Base-by-base conservation (phyloP, 2,329 filamentous ascomycete genomes). In the Colletotrichum sp. region DNA sequence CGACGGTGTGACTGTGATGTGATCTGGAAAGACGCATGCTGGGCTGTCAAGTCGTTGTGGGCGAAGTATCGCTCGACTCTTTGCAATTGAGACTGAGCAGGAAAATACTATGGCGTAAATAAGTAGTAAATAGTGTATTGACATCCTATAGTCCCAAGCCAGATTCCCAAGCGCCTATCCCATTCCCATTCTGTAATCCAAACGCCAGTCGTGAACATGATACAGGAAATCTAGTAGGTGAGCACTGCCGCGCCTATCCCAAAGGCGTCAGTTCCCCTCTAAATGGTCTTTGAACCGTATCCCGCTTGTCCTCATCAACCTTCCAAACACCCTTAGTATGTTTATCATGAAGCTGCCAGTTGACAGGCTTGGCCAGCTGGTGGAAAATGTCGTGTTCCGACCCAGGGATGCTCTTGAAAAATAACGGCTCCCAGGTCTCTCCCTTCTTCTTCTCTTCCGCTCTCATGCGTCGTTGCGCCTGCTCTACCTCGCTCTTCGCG, bases 401-500 rank as follows among this genome's bases (percentile, higher is more conserved):
- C 4, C 79, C 82, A 3, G 71, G 63, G 8, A 72, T 49, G 69
- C 79, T 83, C 59, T 75, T 73, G 72, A 86, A 86, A 13, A 86
- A 78, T 68, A 86, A 76, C 13, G 87, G 87, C 78, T 87, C 82
- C 87, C 87, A 89, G 0, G 76, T 79, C 13, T 82, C 79, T 8
- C 87, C 87, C 44, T 81, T 80, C 16, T 89, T 89, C 79, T 90
- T 90, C 83, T 97, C 95, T 70, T 90, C 85, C 79, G 91, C 91
- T 76, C 96, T 90, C 87, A 96, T 88, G 76, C 93, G 92, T 16
- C 96, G 90, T 86, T 98, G 96, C 32, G 92, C 91, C 80, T 96
- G 93, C 84, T 98, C 96, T 72, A 98, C 94, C 81, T 93, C 92
- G 9, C 90, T 91, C 87, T 98, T 98, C 81, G 96, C 93, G 1